Base-by-base conservation (phyloP, 257 asterid genomes). In the Solanum gandarillasii region DNA sequence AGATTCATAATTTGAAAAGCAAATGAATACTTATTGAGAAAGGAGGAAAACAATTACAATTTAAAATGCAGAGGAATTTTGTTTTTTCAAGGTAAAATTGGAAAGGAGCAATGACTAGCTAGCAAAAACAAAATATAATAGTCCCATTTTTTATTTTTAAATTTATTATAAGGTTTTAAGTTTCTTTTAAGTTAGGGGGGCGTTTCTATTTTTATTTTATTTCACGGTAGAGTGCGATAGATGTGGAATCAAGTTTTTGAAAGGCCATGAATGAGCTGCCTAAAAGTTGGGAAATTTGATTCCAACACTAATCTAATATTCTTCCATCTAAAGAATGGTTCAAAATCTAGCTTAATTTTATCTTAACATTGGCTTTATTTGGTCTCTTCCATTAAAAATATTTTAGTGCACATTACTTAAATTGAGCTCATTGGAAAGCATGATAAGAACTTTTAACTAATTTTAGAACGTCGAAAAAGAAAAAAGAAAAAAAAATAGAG, bases 221-320 rank as follows among this genome's bases (percentile, higher is more conserved):
- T 62, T n/a, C 31, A 62, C 31, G 9, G 35, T 38, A 75, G 32
- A 25, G 52, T 76, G 60, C 12, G 60, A 39, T 41, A 23, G 60
- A 9, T 43, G 67, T 46, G 67, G 85, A 79, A 79, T 79, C 85
- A 79, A 79, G 85, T 46, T 23, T 81, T 81, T 81, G 68, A 29
- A 81, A 81, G 85, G 85, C 12, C 68, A 5, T 34, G 38, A 81
- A 81, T 46, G 68, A 81, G 68, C 39, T 48, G 68, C 67, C 85
- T 81, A 81, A 81, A 43, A 81, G 68, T 46, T 81, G 41, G 85
- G 85, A 81, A 29, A 18, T 18, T 81, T 18, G 85, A 81, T 81
- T 81, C 70, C 41, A 48, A 82, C 70, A 29, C 29, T 82, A 82
- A 48, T 82, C 67, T 25, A 48, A 82, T 35, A 82, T 48, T 82